Base-by-base conservation (phyloP, 129 eudicot species). In the Flaveria bidentis region DNA sequence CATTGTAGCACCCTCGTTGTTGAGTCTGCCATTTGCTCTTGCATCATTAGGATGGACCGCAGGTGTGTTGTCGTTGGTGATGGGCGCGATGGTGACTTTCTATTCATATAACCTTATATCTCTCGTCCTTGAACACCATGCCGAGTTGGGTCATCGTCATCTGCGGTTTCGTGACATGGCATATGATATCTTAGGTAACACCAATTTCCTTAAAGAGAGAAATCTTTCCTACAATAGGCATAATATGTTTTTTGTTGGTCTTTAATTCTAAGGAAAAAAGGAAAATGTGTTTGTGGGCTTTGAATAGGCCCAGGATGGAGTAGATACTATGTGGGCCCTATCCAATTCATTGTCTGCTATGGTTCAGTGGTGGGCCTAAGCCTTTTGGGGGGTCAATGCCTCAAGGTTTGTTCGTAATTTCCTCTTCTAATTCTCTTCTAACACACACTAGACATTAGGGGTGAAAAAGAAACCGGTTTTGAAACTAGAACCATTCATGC, bases 91-190 rank as follows among this genome's bases (percentile, higher is more conserved):
- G 0, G 96, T 93, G 78, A 90, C 98, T 0, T 93, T 93, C 71
- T 93, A 93, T 44, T 88, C 98, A 5, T 93, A 93, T 69, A 93
- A 93, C 69, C 83, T 93, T 51, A 23, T 93, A 1, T 93, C 98
- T 10, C 70, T 88, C 49, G 98, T 93, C 23, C 87, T 93, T 6
- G 98, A 93, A 72, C 97, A 90, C 70, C 82, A 93, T 44, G 97
- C 92, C 26, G 78, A 81, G 7, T 36, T 84, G 74, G 98, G 93
- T 20, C 85, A 49, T 15, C 96, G 98, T 13, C 91, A 88, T 56
- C 96, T 93, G 9, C 84, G 92, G 9, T 93, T 86, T 47, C 89
- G 96, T 6, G 98, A 91, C 87, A 88, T 93, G 97, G 98, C 98
- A 47, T 71, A 77, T 41, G 85, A 88, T 56, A 93, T 90, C 28